Evolutionary conservation across 176 grass and related monocot genomes (phyloP), one percentile per base, ranked within the genome.

Genomic region (Aegilops longissima): DNA sequence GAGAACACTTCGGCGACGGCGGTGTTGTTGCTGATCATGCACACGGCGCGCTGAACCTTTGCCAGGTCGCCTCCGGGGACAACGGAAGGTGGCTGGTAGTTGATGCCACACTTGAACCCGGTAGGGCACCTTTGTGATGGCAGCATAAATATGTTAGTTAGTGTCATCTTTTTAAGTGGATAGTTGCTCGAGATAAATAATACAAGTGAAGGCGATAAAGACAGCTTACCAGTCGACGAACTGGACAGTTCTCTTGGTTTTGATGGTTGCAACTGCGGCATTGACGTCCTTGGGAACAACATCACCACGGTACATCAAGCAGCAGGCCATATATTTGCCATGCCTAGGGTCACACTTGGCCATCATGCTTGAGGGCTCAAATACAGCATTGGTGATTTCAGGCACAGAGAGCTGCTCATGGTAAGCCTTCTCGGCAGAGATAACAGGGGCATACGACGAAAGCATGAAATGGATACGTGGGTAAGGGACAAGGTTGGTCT

Each of bases 281-380:
- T 98, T 98, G 47, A 98, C 96, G 62, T 98, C 96, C 91, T 98
- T 98, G 24, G 96, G 96, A 12, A 98, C 96, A 73, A 98, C 96
- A 89, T 98, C 96, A 21, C 96, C 96, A 68, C 96, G 93, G 81
- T 98, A 98, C 96, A 98, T 98, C 81, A 98, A 84, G 80, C 96
- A 98, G 83, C 96, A 98, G 49, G 96, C 96, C 93, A 98, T 98
- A 63, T 98, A 98, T 80, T 98, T 98, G 20, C 96, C 96, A 0
- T 98, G 96, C 82, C 96, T 95, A 34, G 96, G 96, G 90, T 98
- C 96, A 78, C 96, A 98, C 82, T 98, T 98, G 35, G 96, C 96
- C 96, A 98, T 98, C 96, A 98, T 98, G 91, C 91, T 95, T 70
- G 96, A 93, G 34, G 96, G 96, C 83, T 98, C 96, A 80, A 98